These are phyloP conservation scores for Kurtzmaniella quercitrusa DNA, from an alignment of 1,139 yeast genomes.

Conservation along the genomic window DNA sequence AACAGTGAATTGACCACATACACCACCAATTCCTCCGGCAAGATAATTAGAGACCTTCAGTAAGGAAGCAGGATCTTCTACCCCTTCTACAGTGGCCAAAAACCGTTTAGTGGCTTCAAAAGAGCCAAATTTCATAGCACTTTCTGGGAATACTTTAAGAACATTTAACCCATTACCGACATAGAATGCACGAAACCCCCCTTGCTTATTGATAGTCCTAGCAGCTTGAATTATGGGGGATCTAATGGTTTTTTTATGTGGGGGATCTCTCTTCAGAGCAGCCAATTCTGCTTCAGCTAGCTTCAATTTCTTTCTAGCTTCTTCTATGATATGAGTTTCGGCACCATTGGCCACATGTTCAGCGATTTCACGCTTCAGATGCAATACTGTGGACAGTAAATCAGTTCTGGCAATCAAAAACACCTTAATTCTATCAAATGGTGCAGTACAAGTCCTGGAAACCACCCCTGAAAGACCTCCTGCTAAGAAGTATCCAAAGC, in stretches of 20 bases:
- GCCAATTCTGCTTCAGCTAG: constrained; percentile 18
- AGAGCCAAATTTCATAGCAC: constrained; percentile 95
- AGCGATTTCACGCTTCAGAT: constrained; percentile 50
- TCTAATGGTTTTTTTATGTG: constrained; percentile 38
- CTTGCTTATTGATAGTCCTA: constrained; percentile 76
- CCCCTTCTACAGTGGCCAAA: constrained; percentile 75
- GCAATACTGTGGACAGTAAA: constrained; percentile 61
- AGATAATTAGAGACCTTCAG: constrained; percentile 77
- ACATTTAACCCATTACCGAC: constrained; percentile 94
- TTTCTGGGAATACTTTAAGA: constrained; percentile 92
- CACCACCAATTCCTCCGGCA: constrained; percentile 97
- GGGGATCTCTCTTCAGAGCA: constrained; percentile 16
- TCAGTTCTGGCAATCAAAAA: constrained; percentile 91
- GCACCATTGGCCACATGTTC: constrained; percentile 36
- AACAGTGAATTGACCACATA: constrained; percentile 83
- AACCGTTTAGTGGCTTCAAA: constrained; percentile 83
- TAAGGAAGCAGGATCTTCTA: constrained; percentile 63
- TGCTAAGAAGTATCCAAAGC: constrained; percentile 86
- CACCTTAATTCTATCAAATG: constrained; percentile 91
- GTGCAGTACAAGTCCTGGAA: constrained; percentile 97
- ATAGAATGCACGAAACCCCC: constrained; percentile 82
- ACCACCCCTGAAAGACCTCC: constrained; percentile 96
- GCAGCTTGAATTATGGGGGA: constrained; percentile 81
- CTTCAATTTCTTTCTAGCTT: constrained; percentile 26
- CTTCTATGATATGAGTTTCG: constrained; percentile 33